A percentile compares a stretch with the other conserved stretches of the same genome.
Evolutionary conservation across 768 basidiomycete species (phyloP).

Genomic region (Hemileccinum impolitum): DNA sequence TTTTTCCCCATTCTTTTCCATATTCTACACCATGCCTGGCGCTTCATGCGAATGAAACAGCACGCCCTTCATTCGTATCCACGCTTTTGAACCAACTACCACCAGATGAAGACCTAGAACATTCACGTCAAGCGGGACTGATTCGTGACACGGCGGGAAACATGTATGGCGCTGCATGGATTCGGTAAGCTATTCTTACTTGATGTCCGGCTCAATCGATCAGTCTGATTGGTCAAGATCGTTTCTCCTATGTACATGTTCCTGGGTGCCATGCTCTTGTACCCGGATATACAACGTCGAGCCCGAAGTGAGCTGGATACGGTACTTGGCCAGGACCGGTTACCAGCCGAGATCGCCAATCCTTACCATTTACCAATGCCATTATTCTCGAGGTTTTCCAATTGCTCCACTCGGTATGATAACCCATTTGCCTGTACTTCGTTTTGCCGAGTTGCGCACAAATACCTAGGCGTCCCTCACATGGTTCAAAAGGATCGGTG

Average conservation of each 20-base stretch:
- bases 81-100: neutral
- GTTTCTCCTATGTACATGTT: neutral
- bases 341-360: neutral
- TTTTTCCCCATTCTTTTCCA: neutral
- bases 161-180: neutral
- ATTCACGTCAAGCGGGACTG: neutral
- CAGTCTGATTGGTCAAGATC: neutral
- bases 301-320: neutral
- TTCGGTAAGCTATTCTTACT: neutral
- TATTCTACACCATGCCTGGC: neutral
- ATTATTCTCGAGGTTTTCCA: neutral
- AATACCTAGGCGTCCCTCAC: neutral
- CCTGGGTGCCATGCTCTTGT: neutral
- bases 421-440: neutral
- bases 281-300: neutral
- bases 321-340: neutral
- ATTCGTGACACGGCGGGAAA: neutral
- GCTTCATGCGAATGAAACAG: neutral
- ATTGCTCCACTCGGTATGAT: neutral
- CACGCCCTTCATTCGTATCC: neutral
- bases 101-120: neutral
- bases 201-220: neutral
- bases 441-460: neutral
- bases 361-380: neutral
- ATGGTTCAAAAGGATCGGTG: neutral